phyloP scores from a whole-genome alignment of 345 rosid genomes.

The Populus simonii region DNA sequence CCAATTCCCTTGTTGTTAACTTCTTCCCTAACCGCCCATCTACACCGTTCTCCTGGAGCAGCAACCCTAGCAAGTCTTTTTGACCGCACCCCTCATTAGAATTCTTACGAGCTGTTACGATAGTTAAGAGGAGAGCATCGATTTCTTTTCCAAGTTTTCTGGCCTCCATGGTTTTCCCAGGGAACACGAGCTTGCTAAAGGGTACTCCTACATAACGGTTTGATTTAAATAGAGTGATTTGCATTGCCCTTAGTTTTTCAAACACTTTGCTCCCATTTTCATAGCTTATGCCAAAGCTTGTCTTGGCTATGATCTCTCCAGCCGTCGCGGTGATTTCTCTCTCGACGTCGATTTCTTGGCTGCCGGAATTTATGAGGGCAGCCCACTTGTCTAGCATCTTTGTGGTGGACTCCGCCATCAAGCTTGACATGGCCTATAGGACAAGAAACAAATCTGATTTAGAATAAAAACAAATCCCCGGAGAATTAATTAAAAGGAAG shows the following conservation, averaged over 20 bases:
- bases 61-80: conserved; percentile 57
- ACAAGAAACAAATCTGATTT: neutral
- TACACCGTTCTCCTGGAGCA: conserved; percentile 33
- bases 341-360: conserved; percentile 61
- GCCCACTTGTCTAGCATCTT: conserved; percentile 75
- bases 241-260: conserved; percentile 70
- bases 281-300: conserved; percentile 75
- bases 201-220: conserved; percentile 90
- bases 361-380: conserved; percentile 40
- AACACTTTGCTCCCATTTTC: conserved; percentile 53
- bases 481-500: neutral
- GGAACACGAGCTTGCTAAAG: conserved; percentile 48
- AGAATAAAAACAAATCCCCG: neutral
- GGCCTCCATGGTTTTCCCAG: conserved; percentile 49
- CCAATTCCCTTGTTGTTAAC: conserved; percentile 54
- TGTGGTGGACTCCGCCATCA: conserved; percentile 77
- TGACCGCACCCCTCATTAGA: conserved; percentile 15
- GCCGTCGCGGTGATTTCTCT: conserved; percentile 61
- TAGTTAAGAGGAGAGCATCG: conserved; percentile 54
- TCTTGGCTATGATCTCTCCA: conserved; percentile 80
- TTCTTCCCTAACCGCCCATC: conserved; percentile 42
- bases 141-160: conserved; percentile 64
- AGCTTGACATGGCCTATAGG: conserved; percentile 60
- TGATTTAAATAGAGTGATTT: conserved; percentile 61
- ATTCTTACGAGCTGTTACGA: conserved; percentile 48